phyloP scores from a whole-genome alignment of 176 grass and related monocot genomes.

The Cenchrus fungigraminus region DNA sequence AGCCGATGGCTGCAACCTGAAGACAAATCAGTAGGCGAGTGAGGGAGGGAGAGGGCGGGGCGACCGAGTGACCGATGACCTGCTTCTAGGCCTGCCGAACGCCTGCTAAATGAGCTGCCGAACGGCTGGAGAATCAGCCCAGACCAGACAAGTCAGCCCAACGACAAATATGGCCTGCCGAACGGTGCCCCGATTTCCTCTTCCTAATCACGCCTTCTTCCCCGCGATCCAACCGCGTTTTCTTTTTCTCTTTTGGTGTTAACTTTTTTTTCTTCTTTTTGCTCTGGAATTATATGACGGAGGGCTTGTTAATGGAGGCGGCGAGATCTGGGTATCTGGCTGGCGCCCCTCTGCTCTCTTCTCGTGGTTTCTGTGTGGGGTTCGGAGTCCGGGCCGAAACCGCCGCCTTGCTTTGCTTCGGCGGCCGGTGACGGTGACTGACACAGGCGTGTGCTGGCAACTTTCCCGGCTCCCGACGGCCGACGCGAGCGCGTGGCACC shows the following conservation, averaged over 20 bases:
- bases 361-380: not conserved
- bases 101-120: too few species aligned
- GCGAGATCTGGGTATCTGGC: not conserved
- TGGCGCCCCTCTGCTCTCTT: not conserved
- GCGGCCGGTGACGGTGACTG: not conserved
- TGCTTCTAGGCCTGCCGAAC: too few species aligned
- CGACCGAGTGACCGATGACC: too few species aligned
- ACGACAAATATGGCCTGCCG: too few species aligned
- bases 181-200: not conserved
- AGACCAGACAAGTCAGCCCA: too few species aligned
- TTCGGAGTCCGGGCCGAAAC: not conserved
- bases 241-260: too few species aligned
- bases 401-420: not conserved
- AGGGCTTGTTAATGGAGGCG: not conserved
- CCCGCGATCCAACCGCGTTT: not conserved
- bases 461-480: not conserved
- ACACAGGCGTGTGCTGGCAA: not conserved
- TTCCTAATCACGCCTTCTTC: conserved; percentile 8
- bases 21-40: too few species aligned
- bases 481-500: not conserved
- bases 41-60: too few species aligned
- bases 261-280: not conserved
- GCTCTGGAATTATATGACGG: not conserved
- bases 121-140: too few species aligned
- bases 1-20: too few species aligned